Conservation (phyloP, 345 rosid species). For the Salix arbutifolia region DNA sequence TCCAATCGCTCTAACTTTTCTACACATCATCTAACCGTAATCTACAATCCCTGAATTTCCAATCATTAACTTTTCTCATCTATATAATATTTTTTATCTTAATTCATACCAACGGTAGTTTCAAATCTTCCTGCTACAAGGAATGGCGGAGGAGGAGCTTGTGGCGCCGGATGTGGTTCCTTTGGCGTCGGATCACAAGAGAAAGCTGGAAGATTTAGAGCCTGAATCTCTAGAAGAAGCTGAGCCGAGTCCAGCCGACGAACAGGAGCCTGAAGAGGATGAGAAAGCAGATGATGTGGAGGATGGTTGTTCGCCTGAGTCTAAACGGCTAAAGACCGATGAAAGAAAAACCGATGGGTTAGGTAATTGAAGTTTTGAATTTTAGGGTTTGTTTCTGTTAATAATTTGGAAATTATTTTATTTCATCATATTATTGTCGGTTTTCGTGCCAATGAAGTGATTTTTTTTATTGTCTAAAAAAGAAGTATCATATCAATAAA, state of each 20-base stretch:
- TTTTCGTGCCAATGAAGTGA: background rate
- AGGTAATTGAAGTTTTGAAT: constrained; percentile 34
- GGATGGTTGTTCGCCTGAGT: constrained; percentile 34
- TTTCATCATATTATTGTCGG: background rate
- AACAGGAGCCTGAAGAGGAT: constrained; percentile 16
- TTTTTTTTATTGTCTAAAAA: background rate
- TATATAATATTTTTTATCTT: background rate
- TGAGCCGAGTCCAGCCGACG: constrained; percentile 3
- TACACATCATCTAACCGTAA: background rate
- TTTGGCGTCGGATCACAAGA: constrained; percentile 54
- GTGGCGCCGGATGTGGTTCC: constrained; percentile 17
- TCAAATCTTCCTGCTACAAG: background rate
- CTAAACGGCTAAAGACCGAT: constrained; percentile 55
- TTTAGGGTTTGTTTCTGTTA: background rate
- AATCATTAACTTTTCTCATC: background rate
- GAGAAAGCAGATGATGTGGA: constrained; percentile 13
- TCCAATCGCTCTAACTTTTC: background rate
- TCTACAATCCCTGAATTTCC: background rate
- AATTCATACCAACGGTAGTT: background rate
- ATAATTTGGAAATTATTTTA: background rate
- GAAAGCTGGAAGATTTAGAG: constrained; percentile 63
- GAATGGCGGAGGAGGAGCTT: constrained; percentile 66
- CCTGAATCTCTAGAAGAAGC: constrained; percentile 11
- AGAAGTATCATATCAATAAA: background rate
- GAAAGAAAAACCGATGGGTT: constrained; percentile 34